These are phyloP conservation scores for Trichoderma cornu-damae DNA, from an alignment of 2,329 filamentous ascomycete genomes.

Conservation along the genomic window DNA sequence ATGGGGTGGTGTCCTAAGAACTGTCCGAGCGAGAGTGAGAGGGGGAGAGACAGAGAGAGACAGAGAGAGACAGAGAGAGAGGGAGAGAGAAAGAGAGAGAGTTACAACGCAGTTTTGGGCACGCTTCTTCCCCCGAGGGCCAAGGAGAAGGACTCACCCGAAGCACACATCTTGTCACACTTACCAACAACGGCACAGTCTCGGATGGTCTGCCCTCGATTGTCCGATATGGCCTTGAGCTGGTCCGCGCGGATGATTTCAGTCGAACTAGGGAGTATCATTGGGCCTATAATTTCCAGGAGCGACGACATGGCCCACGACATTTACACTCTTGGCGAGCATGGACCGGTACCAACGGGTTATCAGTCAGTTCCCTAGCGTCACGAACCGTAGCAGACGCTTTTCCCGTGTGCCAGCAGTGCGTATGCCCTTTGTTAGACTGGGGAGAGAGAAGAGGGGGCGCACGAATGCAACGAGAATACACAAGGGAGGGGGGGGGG, in stretches of 20 bases:
- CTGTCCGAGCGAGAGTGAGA: conserved; percentile 30
- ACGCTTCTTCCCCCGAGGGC: neutral
- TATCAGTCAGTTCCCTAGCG: neutral
- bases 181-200: conserved; percentile 57
- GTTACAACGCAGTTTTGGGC: conserved; percentile 14
- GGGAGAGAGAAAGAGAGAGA: conserved; percentile 6
- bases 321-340: conserved; percentile 12
- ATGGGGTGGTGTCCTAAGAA: conserved; percentile 59
- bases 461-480: conserved; percentile 6
- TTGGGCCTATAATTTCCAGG: conserved; percentile 53
- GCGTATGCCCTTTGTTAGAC: conserved; percentile 6
- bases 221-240: conserved; percentile 34
- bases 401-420: neutral
- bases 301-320: conserved; percentile 44
- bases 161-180: conserved; percentile 62
- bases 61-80: no score
- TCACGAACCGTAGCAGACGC: conserved; percentile 5
- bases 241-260: conserved; percentile 49
- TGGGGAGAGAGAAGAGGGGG: no score
- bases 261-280: conserved; percentile 55
- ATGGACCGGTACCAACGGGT: conserved; percentile 2
- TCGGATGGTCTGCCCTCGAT: conserved; percentile 32
- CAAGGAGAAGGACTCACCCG: conserved; percentile 43
- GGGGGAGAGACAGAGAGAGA: conserved; percentile 1
- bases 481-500: no score